phyloP scores from a whole-genome alignment of 331 rosid species.

The Prunus yedoensis region DNA sequence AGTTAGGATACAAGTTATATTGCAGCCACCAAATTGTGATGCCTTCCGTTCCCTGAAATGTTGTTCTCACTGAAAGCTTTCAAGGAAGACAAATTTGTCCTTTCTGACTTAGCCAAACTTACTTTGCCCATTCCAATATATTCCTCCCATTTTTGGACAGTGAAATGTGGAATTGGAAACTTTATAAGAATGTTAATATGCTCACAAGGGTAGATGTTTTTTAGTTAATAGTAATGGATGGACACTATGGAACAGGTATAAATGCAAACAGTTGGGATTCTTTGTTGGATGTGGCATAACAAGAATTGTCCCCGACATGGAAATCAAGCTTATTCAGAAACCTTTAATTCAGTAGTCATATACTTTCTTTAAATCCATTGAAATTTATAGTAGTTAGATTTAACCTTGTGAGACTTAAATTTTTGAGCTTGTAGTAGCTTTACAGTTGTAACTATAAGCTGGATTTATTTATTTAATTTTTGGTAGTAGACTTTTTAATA shows the following conservation, averaged over 20 bases:
- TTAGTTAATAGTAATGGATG: not conserved
- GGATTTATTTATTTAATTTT: not conserved
- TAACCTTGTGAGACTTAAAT: not conserved
- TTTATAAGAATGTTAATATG: not conserved
- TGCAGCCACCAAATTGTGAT: not conserved
- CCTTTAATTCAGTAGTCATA: not conserved
- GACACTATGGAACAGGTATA: not conserved
- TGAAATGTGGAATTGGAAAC: not conserved
- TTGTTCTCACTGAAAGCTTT: not conserved
- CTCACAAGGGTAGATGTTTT: not conserved
- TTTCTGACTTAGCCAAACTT: not conserved
- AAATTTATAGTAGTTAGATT: not conserved
- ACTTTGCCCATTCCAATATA: not conserved
- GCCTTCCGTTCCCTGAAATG: not conserved
- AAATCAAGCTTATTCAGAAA: not conserved
- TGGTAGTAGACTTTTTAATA: not conserved
- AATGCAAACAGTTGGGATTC: not conserved
- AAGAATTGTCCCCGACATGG: not conserved
- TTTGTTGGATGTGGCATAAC: not conserved
- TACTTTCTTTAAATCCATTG: constrained; percentile 2
- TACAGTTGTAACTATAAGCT: not conserved
- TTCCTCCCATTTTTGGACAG: not conserved
- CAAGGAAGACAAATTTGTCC: not conserved
- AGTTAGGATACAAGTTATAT: not conserved
- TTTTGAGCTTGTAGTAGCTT: not conserved